A percentile compares a stretch with the other conserved stretches of the same genome.
These are phyloP conservation scores for Sorghum bicolor DNA, from an alignment of 176 grass and related monocot species.

Conservation along the genomic window DNA sequence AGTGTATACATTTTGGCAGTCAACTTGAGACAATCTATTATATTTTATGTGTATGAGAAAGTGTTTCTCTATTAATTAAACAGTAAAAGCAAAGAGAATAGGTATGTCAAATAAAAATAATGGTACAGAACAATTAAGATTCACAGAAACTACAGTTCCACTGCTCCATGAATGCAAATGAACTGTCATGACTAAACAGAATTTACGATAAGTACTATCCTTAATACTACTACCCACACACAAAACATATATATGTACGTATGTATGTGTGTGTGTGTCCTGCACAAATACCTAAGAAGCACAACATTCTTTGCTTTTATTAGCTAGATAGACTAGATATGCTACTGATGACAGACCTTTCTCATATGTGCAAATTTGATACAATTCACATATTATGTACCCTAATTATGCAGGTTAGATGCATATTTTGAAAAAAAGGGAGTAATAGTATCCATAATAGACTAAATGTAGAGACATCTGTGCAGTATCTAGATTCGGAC, in stretches of 20 bases:
- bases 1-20: conserved; percentile 12
- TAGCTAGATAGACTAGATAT: neutral
- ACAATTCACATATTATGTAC: neutral
- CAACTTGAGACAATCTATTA: neutral
- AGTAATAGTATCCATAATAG: neutral
- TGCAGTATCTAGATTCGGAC: neutral
- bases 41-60: neutral
- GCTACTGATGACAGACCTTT: neutral
- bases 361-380: neutral
- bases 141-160: conserved; percentile 9
- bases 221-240: neutral
- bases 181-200: conserved; percentile 2
- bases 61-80: conserved; percentile 8
- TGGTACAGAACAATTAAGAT: conserved; percentile 2
- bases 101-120: neutral
- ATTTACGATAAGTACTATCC: conserved; percentile 3
- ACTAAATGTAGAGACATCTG: conserved; percentile 7
- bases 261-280: neutral
- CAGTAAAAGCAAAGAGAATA: conserved; percentile 16
- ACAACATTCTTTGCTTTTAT: neutral
- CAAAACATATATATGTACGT: neutral
- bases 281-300: neutral
- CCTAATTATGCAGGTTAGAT: neutral
- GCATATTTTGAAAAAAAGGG: neutral
- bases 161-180: conserved; percentile 14